phyloP scores from a whole-genome alignment of 176 grass and related monocot species.

The Areca catechu region DNA sequence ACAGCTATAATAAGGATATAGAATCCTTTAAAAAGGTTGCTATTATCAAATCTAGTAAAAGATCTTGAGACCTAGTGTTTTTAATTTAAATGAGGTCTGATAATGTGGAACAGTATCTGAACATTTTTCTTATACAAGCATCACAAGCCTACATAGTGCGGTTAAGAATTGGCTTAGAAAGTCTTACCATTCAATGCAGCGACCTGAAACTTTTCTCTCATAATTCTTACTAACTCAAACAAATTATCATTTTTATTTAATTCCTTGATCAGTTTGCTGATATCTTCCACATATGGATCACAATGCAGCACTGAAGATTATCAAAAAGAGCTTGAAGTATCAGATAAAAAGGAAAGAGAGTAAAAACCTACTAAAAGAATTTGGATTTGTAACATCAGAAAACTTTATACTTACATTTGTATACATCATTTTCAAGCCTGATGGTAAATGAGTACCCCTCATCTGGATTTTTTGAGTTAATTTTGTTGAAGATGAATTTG shows the following conservation, averaged over 20 bases:
- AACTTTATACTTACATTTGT: slow-evolving; percentile 50
- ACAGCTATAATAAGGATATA: too few relatives aligned
- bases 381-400: background rate
- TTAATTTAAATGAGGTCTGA: too few relatives aligned
- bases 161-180: too few relatives aligned
- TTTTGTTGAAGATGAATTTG: slow-evolving; percentile 78
- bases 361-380: background rate
- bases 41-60: too few relatives aligned
- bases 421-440: slow-evolving; percentile 51
- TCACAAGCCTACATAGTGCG: too few relatives aligned
- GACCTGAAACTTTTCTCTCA: slow-evolving; percentile 66
- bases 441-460: slow-evolving; percentile 69
- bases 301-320: slow-evolving; percentile 53
- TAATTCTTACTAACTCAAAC: slow-evolving; percentile 68
- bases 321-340: background rate
- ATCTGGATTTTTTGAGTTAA: slow-evolving; percentile 41
- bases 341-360: too few relatives aligned
- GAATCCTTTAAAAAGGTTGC: too few relatives aligned
- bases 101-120: too few relatives aligned
- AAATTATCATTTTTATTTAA: slow-evolving; percentile 67
- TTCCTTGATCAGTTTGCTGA: slow-evolving; percentile 52
- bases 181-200: slow-evolving; percentile 41
- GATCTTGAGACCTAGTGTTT: too few relatives aligned
- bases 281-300: slow-evolving; percentile 43
- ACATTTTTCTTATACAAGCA: too few relatives aligned